Evolutionary conservation across 78 protist genomes (phyloP).

Genomic region (Bigelowiella natans): DNA sequence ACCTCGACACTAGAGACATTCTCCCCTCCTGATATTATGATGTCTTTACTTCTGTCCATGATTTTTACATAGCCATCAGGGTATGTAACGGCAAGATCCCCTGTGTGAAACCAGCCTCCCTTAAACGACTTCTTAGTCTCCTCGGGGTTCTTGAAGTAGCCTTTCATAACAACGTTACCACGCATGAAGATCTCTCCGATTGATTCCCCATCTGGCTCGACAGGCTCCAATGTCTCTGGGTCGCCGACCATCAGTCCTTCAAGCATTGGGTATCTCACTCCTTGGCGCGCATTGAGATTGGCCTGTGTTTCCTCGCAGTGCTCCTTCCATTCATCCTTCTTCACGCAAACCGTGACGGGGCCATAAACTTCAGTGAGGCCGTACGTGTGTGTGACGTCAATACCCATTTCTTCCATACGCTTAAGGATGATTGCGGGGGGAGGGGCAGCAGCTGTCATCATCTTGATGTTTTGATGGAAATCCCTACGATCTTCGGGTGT

Average conservation of each 20-base stretch:
- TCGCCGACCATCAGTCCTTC: neutral
- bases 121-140: neutral
- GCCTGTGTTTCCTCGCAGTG: neutral
- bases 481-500: neutral
- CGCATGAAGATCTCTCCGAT: conserved; percentile 1
- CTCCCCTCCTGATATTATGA: conserved; percentile 32
- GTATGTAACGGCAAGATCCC: conserved; percentile 22
- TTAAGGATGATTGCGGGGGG: conserved; percentile 22
- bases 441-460: conserved; percentile 31
- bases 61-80: conserved; percentile 22
- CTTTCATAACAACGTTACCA: conserved; percentile 15
- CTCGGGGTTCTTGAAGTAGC: neutral
- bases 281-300: neutral
- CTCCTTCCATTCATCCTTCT: neutral
- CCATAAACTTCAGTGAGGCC: neutral
- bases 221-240: neutral
- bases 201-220: neutral
- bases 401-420: neutral
- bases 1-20: conserved; percentile 23
- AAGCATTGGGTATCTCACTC: neutral
- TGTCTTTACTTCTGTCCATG: conserved; percentile 9
- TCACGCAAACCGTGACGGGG: neutral
- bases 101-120: conserved; percentile 29
- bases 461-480: neutral
- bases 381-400: neutral